Evolutionary conservation across 2,329 filamentous ascomycete genomes (phyloP), one percentile per base, ranked within the genome.

Genomic region (Ilyonectria mors-panacis): DNA sequence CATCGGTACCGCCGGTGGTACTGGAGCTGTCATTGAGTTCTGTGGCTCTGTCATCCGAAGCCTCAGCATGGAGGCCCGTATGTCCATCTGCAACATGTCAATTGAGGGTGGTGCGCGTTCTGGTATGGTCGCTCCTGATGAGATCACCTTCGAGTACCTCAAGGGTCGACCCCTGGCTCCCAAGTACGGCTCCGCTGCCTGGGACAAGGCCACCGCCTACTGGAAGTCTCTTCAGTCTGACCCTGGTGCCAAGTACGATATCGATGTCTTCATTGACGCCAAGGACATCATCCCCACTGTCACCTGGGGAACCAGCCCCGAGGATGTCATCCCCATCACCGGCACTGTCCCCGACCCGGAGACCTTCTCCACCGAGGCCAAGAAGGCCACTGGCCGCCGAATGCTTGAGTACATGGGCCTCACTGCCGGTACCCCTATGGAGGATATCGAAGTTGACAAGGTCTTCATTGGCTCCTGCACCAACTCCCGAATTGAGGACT

Each of bases 51-150:
- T 96, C 68, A 98, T 99, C 79, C 91, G 94, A 74, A 85, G 83
- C 68, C 86, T 98, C 75, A 97, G 94, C 82, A 97, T 99, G 89
- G 96, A 98, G 83, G 96, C 95, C 48, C 91, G 96, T 74, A 98
- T 99, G 96, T 98, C 95, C 70, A 97, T 99, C 80, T 98, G 96
- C 86, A 99, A 99, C 86, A 98, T 98, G 96, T 94, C 95, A 15
- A 98, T 98, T 75, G 96, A 99, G 86, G 96, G 88, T 74, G 96
- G 96, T 82, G 96, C 96, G 54, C 89, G 96, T 83, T 95, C 95
- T 67, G 96, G 96, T 73, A 97, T 99, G 94, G 92, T 99, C 66
- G 96, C 96, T 10, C 96, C 96, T 6, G 96, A 99, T 78, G 92
- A 98, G 78, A 93, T 86, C 65, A 98, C 96, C 30, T 97, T 97